Evolutionary conservation across 176 grass and related monocot genomes (phyloP), one percentile per base, ranked within the genome.

Genomic region (Metroxylon sagu): DNA sequence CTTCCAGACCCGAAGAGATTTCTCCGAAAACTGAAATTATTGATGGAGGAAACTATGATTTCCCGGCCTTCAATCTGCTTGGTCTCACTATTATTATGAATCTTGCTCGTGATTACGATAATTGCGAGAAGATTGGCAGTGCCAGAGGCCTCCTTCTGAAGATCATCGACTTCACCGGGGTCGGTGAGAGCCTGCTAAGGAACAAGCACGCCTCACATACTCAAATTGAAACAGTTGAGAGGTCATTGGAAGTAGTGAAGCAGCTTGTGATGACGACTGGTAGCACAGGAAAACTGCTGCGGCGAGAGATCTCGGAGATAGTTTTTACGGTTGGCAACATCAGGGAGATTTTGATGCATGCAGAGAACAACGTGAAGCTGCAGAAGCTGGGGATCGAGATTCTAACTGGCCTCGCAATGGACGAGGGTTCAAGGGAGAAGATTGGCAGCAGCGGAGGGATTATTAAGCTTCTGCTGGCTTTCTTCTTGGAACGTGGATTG

Each of bases 281-380:
- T 0, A 71, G 2, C 6, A 79, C 83, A 0, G 76, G 83, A 4
- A 75, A 78, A 64, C 31, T 50, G 53, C 76, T 92, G 56, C 70
- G 79, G 54, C 43, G 31, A 18, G 66, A 78, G 49, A 74, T 87
- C 6, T 69, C 83, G 0, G 68, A 81, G 57, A 75, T 83, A 27
- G 83, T 86, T 12, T 81, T 83, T 65, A 78, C 88, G 4, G 76
- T 87, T 17, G 80, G 83, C 72, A 92, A 87, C 73, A 82, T 92
- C 31, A 71, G 76, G 4, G 67, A 51, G 10, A 64, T 92, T 3
- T 52, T 92, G 39, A 68, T 30, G 63, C 50, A 83, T 57, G 88
- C 73, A 48, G 55, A 76, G 18, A 67, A 26, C 65, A 60, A 66
- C 27, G 57, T 26, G 62, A 70, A 79, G 25, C 65, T 90, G 8